Conservation (phyloP, 192 early-diverging fungal genomes). For the Coemansia sp. region DNA sequence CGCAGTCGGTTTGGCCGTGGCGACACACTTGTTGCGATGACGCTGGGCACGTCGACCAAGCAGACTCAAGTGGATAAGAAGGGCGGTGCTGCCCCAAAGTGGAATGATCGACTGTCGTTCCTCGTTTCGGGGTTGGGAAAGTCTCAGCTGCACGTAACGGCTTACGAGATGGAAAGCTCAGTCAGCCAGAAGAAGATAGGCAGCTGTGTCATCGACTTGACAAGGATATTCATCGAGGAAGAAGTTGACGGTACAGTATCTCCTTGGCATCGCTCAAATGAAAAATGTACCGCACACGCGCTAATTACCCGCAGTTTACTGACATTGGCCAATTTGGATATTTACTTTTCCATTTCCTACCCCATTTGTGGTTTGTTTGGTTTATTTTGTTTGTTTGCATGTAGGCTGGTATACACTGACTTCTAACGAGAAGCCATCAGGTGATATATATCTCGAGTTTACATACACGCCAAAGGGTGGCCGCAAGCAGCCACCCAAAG, state of each 20-base stretch:
- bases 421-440: conserved; percentile 41
- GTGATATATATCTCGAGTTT: conserved; percentile 52
- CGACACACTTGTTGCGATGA: conserved; percentile 47
- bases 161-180: conserved; percentile 43
- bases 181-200: conserved; percentile 44
- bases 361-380: neutral
- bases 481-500: conserved; percentile 21
- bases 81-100: conserved; percentile 50
- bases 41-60: conserved; percentile 42
- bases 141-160: conserved; percentile 39
- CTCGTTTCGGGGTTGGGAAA: conserved; percentile 40
- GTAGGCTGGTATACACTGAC: conserved; percentile 54
- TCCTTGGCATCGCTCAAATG: neutral
- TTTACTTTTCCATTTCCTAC: conserved; percentile 5
- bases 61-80: conserved; percentile 53
- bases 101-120: conserved; percentile 51
- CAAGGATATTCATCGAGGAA: conserved; percentile 46
- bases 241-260: conserved; percentile 44
- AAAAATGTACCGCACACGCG: too few relatives aligned
- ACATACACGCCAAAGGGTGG: conserved; percentile 48
- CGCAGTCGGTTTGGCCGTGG: conserved; percentile 45
- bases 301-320: conserved; percentile 3
- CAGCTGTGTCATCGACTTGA: conserved; percentile 45
- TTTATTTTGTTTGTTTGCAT: neutral
- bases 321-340: neutral